Evolutionary conservation across 2,329 filamentous ascomycete genomes (phyloP).

Genomic region (Rhynchosporium agropyri): DNA sequence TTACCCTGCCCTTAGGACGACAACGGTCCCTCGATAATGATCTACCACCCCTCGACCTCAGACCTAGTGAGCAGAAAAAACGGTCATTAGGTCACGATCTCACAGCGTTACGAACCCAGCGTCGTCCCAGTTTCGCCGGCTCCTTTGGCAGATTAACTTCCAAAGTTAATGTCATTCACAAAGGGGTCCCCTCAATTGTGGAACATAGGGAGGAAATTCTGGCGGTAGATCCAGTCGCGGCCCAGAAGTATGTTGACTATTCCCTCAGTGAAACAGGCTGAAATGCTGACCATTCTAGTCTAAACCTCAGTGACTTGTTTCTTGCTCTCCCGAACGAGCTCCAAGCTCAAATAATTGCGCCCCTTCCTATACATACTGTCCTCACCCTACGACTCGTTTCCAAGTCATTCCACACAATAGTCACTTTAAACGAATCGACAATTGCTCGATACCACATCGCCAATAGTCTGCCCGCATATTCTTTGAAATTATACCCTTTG

Average conservation of each 20-base stretch:
- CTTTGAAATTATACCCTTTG: constrained; percentile 59
- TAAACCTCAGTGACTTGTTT: constrained; percentile 60
- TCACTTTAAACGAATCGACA: constrained; percentile 61
- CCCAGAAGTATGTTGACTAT: constrained; percentile 30
- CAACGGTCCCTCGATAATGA: constrained; percentile 35
- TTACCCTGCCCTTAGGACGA: constrained; percentile 40
- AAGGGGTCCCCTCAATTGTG: constrained; percentile 33
- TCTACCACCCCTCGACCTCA: constrained; percentile 28
- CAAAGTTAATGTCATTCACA: constrained; percentile 38
- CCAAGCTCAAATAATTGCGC: constrained; percentile 63
- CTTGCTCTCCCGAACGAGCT: constrained; percentile 61
- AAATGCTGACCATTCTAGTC: constrained; percentile 30
- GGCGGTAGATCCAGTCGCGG: constrained; percentile 33
- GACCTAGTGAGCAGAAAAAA: constrained; percentile 41
- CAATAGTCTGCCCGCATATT: constrained; percentile 62
- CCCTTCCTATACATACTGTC: constrained; percentile 61
- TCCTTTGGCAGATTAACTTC: constrained; percentile 41
- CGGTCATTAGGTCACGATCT: constrained; percentile 42
- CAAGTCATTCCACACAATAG: constrained; percentile 60
- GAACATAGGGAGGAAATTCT: constrained; percentile 38
- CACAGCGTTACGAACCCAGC: constrained; percentile 37
- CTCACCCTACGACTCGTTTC: constrained; percentile 61
- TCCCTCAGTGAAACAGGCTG: background rate
- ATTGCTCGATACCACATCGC: constrained; percentile 64
- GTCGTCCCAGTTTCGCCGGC: constrained; percentile 41